Evolutionary conservation across 148 eudicot genomes (phyloP), one percentile per base, ranked within the genome.

Genomic region (Silene uniflora): DNA sequence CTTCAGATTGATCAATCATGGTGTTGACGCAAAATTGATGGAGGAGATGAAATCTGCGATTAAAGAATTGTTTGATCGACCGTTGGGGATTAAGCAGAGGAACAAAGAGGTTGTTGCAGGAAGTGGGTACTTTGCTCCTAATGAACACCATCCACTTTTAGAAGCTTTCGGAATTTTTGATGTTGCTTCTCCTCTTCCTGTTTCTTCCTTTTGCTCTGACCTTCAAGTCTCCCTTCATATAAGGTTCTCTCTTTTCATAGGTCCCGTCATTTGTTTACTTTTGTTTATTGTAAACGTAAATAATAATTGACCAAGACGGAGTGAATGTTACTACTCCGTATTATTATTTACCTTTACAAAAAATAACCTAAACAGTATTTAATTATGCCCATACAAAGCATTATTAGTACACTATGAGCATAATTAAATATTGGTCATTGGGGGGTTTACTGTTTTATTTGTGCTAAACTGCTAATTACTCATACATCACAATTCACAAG

Each of bases 111-210:
- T 83, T 18, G 70, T 89, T 10, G 63, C 87, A 12, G 89, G 91
- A 17, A 87, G 89, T 74, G 97, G 97, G 56, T 92, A 90, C 63
- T 78, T 86, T 85, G 86, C 87, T 1, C 91, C 91, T 0, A 71
- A 75, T 39, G 18, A 47, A 2, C 73, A 32, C 13, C 90, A 87
- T 62, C 94, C 94, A 7, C 79, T 83, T 23, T 87, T 87, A 65
- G 92, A 92, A 76, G 88, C 88, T 8, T 76, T 92, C 18, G 92
- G 97, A 0, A 78, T 90, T 2, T 88, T 84, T 80, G 94, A 92
- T 67, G 77, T 78, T 19, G 74, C 84, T 5, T 84, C 83, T 69
- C 19, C 71, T 32, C 11, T 17, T 12, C 85, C 83, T 72, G 84
- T 92, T 9, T 80, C 86, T 18, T 67, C 54, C 16, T 92, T 92